Base-by-base conservation (phyloP, 192 early-diverging fungal species). In the Coemansia pectinata region DNA sequence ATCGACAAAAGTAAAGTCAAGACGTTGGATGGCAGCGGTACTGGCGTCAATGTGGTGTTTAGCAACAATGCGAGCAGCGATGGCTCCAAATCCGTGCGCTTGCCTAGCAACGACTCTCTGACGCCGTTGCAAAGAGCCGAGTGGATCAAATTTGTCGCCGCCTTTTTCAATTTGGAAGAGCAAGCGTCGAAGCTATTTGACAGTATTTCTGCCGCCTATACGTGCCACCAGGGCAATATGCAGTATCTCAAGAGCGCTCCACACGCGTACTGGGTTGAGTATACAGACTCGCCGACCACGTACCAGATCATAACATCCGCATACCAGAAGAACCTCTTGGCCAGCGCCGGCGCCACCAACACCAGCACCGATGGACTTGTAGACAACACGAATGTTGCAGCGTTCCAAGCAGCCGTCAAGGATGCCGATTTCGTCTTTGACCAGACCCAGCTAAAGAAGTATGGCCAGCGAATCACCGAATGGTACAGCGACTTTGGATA, bases 401-500 rank as follows among this genome's bases (percentile, higher is more conserved):
- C 70, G 27, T 88, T 93, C 71, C 75, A 85, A 6, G 67, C 63
- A 1, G 87, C 85, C 0, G 72, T 91, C 53, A 50, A 67, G 4
- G 67, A 87, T 44, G 90, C 88, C n/a, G 87, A 87, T 31, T 71
- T 87, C 31, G 64, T 91, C 12, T 85, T 93, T 61, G 90, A 91
- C 74, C 89, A 91, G 76, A 87, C 88, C 2, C 68, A 80, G 41
- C 69, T 80, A 23, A 84, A 63, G 23, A 53, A 68, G 29, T 66
- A 72, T 31, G 79, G 79, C 4, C 55, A 67, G 62, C 63, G 72
- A 11, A 58, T 57, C 27, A 66, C 61, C 38, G 79, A 82, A 33
- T 82, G 79, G 79, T 73, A 77, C 53, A 21, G 29, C 17, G 63
- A 70, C 62, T 82, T 82, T 69, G 79, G 75, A 11, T 82, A 82